Evolutionary conservation across 805 yeast species (phyloP).

Genomic region (Teunomyces panamensis): DNA sequence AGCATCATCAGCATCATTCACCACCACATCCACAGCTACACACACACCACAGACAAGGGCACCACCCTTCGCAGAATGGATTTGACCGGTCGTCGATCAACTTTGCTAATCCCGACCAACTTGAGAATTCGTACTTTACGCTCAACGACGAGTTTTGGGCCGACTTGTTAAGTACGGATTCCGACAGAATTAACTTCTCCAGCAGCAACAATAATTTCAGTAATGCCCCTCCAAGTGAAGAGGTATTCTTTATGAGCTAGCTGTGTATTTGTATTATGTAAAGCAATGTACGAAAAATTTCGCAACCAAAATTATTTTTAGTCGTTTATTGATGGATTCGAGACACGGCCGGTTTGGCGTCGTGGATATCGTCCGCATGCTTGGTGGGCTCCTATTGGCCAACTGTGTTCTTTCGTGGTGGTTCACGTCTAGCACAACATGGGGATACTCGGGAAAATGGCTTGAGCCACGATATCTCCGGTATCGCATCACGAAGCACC

Average conservation of each 20-base stretch:
- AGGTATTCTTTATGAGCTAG: constrained; percentile 24
- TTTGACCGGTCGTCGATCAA: background rate
- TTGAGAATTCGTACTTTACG: constrained; percentile 50
- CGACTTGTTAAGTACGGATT: constrained; percentile 42
- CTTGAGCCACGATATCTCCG: constrained; percentile 41
- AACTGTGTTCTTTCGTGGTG: constrained; percentile 53
- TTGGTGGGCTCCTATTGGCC: constrained; percentile 45
- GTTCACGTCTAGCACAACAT: constrained; percentile 54
- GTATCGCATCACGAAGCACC: constrained; percentile 15
- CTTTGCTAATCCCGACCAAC: constrained; percentile 30
- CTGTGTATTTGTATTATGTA: background rate
- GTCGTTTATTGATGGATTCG: background rate
- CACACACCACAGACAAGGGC: background rate
- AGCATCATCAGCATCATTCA: background rate
- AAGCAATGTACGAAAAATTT: background rate
- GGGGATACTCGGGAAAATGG: constrained; percentile 60
- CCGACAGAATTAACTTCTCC: constrained; percentile 34
- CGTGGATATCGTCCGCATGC: constrained; percentile 41
- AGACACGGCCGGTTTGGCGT: constrained; percentile 19
- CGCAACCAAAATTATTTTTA: background rate
- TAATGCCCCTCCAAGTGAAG: constrained; percentile 16
- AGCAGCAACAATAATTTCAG: constrained; percentile 15
- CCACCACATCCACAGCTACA: background rate
- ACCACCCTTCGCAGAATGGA: background rate
- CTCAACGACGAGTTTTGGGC: constrained; percentile 73